Evolutionary conservation across 495 filamentous ascomycete species (phyloP).

Genomic region (Cercophora newfieldiana): DNA sequence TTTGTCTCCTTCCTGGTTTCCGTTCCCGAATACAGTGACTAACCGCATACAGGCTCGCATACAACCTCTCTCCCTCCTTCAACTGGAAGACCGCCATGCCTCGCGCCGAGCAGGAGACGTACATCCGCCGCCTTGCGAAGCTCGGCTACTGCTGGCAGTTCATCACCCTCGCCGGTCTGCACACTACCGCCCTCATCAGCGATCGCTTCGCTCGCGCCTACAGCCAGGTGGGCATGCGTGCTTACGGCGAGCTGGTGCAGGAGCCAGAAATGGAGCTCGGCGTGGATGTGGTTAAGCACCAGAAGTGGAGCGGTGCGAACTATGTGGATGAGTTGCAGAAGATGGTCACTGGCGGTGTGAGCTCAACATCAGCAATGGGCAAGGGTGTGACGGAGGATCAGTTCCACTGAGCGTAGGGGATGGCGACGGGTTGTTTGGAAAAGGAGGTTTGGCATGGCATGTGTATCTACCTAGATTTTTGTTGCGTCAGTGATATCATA

Average conservation of each 20-base stretch:
- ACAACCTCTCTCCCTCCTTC: slow-evolving; percentile 98
- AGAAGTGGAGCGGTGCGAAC: slow-evolving; percentile 96
- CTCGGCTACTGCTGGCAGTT: slow-evolving; percentile 99
- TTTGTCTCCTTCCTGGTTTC: slow-evolving; percentile 33
- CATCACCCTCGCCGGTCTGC: slow-evolving; percentile 97
- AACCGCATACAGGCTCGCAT: slow-evolving; percentile 64
- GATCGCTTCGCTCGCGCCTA: slow-evolving; percentile 87
- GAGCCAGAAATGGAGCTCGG: slow-evolving; percentile 92
- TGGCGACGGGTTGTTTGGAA: too few species aligned
- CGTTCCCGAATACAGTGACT: slow-evolving; percentile 17
- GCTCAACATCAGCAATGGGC: slow-evolving; percentile 91
- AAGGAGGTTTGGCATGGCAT: too few species aligned
- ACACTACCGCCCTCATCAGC: slow-evolving; percentile 88
- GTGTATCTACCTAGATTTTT: too few species aligned
- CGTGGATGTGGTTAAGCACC: slow-evolving; percentile 95
- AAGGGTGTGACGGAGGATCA: slow-evolving; percentile 98
- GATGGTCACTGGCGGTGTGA: slow-evolving; percentile 95
- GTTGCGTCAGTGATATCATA: too few species aligned
- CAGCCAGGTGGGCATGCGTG: slow-evolving; percentile 81
- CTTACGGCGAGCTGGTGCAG: slow-evolving; percentile 94
- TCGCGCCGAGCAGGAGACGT: slow-evolving; percentile 90
- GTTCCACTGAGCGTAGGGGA: slow-evolving; percentile 54
- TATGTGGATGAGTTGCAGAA: slow-evolving; percentile 93
- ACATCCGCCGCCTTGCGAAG: slow-evolving; percentile 81
- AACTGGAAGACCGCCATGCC: slow-evolving; percentile 99